These are phyloP conservation scores for Naganishia sp. DNA, from an alignment of 1,284 basidiomycete genomes.

Conservation along the genomic window DNA sequence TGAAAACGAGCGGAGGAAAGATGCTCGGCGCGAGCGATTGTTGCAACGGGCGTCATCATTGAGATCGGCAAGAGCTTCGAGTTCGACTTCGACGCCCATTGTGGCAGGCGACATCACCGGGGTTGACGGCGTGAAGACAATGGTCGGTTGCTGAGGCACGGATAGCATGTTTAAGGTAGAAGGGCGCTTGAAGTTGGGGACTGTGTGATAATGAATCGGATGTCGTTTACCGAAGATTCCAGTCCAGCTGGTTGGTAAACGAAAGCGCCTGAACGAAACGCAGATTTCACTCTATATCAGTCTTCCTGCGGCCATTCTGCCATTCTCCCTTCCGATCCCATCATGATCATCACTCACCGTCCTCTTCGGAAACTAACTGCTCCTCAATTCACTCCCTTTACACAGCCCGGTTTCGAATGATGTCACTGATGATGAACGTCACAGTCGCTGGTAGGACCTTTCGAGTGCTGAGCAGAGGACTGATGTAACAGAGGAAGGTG, in stretches of 20 bases:
- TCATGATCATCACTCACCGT: conserved; percentile 19
- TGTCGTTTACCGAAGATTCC: background rate
- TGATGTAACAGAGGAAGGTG: background rate
- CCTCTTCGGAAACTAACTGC: background rate
- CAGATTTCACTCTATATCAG: background rate
- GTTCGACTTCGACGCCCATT: background rate
- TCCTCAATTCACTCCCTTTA: background rate
- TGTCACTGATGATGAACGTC: background rate
- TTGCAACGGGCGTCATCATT: background rate
- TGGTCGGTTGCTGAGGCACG: conserved; percentile 13
- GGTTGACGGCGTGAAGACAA: conserved; percentile 25
- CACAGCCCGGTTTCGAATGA: background rate
- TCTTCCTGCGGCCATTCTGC: background rate
- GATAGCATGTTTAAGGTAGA: background rate
- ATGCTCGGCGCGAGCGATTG: background rate
- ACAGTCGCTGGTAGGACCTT: background rate
- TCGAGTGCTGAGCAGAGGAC: background rate
- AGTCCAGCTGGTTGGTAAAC: conserved; percentile 15
- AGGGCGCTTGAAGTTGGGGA: conserved; percentile 13
- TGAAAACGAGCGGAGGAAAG: conserved; percentile 8
- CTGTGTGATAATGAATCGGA: background rate
- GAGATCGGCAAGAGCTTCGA: background rate
- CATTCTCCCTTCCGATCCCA: background rate
- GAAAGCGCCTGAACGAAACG: no score
- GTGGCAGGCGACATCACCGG: conserved; percentile 4